Evolutionary conservation across 306 rosid genomes (phyloP), one percentile per base, ranked within the genome.

Genomic region (Albizia julibrissin): DNA sequence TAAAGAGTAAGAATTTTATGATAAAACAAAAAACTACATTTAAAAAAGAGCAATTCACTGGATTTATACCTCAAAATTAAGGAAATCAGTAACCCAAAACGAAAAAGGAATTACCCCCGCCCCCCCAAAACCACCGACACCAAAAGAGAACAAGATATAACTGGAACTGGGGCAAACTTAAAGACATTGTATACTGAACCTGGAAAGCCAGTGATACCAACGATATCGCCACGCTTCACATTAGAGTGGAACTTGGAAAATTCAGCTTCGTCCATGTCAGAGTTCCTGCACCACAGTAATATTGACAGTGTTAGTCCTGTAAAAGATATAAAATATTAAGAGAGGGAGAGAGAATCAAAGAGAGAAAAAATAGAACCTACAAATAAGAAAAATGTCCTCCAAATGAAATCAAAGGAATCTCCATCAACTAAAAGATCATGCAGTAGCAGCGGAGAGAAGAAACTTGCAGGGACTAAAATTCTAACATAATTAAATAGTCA

Each of bases 171-270:
- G 22, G 18, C n/a, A 64, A 66, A 78, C 46, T 44, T 43, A 77
- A 65, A 64, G 46, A 37, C 27, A n/a, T 21, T 66, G 52, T 24
- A 46, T 34, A 19, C 39, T 54, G 14, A 47, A 78, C 96, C 93
- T 91, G 96, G 93, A 83, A 90, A 91, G 33, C 96, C 93, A 49
- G 78, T 68, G 44, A 91, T 80, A 65, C 96, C 93, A 79, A 91
- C 93, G 79, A 84, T 87, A 86, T 91, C 96, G 58, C 93, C 92
- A 69, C 89, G 90, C 88, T 91, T 91, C 67, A 88, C 93, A 86
- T 52, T 84, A 33, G 92, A 80, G 86, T 91, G 92, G 77, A 90
- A 88, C 75, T 71, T 87, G 12, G 85, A 86, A 84, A 91, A 91
- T 81, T 84, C 96, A 26, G 84, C 87, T 75, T 90, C 89, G 66